phyloP scores from a whole-genome alignment of 257 asterid genomes.

The Fraxinus pennsylvanica region DNA sequence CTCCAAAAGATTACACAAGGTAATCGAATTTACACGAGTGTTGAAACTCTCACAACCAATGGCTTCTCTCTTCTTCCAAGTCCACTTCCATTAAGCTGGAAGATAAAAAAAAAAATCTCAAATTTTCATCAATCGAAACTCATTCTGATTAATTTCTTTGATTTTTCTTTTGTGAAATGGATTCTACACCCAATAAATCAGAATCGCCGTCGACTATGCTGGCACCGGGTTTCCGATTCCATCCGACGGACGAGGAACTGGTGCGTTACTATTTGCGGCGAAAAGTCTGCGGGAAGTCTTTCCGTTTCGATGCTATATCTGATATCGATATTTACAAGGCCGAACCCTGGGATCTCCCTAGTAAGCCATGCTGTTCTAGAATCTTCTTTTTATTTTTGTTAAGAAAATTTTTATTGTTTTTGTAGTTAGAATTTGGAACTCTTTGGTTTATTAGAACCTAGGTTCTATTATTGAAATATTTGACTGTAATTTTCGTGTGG shows the following conservation, averaged over 20 bases:
- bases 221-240: constrained; percentile 52
- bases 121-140: not conserved
- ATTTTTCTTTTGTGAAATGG: not conserved
- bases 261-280: constrained; percentile 46
- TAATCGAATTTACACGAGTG: not conserved
- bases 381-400: not conserved
- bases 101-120: not conserved
- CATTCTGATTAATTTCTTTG: not conserved
- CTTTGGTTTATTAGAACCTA: not conserved
- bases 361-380: constrained; percentile 16
- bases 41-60: not conserved
- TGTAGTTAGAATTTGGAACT: not conserved
- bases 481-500: not conserved
- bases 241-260: constrained; percentile 56
- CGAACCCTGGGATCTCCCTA: constrained; percentile 63
- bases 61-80: not conserved
- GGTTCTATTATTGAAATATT: not conserved
- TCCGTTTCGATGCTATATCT: constrained; percentile 43
- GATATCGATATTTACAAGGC: constrained; percentile 51
- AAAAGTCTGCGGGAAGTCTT: constrained; percentile 37
- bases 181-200: not conserved
- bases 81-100: not conserved
- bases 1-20: not conserved
- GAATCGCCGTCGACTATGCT: constrained; percentile 28
- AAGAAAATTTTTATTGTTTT: not conserved